phyloP scores from a whole-genome alignment of 2,329 filamentous ascomycete species.

The Hirsutella rhossiliensis region DNA sequence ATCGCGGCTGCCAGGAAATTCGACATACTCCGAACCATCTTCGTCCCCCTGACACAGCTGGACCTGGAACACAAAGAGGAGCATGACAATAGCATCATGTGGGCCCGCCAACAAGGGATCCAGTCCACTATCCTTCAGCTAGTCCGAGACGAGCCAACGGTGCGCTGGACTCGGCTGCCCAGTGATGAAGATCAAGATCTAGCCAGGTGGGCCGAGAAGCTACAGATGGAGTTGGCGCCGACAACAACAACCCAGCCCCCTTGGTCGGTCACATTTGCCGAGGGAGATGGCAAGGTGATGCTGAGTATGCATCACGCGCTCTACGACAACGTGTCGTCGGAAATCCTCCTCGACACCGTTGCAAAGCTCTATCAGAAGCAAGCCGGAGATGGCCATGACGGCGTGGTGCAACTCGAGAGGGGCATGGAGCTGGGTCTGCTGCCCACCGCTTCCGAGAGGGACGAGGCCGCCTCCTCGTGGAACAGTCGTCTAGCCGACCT shows the following conservation, averaged over 20 bases:
- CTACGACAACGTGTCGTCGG: constrained; percentile 49
- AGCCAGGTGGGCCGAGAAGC: constrained; percentile 1
- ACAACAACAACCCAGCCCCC: constrained; percentile 11
- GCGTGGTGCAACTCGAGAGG: constrained; percentile 3
- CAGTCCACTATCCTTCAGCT: constrained; percentile 9
- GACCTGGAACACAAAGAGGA: not conserved
- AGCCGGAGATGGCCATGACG: not conserved
- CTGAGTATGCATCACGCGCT: constrained; percentile 44
- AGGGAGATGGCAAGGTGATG: constrained; percentile 17
- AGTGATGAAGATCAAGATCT: constrained; percentile 2
- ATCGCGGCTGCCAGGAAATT: constrained; percentile 9
- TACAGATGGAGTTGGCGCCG: constrained; percentile 5
- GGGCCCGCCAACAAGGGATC: constrained; percentile 8
- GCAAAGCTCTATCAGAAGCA: constrained; percentile 4
- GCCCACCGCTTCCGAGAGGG: constrained; percentile 7
- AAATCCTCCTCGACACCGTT: constrained; percentile 31
- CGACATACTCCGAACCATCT: constrained; percentile 23
- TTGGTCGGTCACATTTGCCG: constrained; percentile 22
- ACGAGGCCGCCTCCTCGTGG: constrained; percentile 9
- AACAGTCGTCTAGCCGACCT: constrained; percentile 5
- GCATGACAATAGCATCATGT: constrained; percentile 1
- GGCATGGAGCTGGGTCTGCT: constrained; percentile 11
- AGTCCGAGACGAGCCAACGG: constrained; percentile 2
- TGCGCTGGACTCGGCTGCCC: constrained; percentile 5
- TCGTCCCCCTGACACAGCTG: constrained; percentile 16